Evolutionary conservation across 1,139 yeast genomes (phyloP).

Genomic region (Taiozyma sp.): DNA sequence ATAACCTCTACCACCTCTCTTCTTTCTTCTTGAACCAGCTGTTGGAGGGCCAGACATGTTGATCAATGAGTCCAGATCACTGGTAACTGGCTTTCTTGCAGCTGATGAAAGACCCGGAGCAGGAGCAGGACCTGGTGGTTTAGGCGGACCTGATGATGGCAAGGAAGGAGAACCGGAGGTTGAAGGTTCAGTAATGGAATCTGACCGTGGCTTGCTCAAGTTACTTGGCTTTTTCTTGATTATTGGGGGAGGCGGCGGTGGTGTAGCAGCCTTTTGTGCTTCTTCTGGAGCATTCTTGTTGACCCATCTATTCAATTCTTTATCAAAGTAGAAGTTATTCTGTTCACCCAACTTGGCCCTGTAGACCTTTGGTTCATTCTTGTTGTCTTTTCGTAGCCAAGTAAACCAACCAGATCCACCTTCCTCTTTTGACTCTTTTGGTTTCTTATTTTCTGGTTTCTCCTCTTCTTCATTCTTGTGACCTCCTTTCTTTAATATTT

Average conservation of each 20-base stretch:
- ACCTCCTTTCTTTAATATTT: slow-evolving; percentile 10
- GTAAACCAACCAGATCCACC: slow-evolving; percentile 36
- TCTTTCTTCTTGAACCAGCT: slow-evolving; percentile 36
- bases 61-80: slow-evolving; percentile 65
- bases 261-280: slow-evolving; percentile 49
- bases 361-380: slow-evolving; percentile 65
- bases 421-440: slow-evolving; percentile 22
- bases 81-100: slow-evolving; percentile 12
- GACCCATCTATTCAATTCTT: slow-evolving; percentile 82
- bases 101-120: slow-evolving; percentile 24
- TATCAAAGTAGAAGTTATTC: slow-evolving; percentile 73
- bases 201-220: slow-evolving; percentile 32
- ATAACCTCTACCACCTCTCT: slow-evolving; percentile 64
- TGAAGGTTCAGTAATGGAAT: slow-evolving; percentile 18
- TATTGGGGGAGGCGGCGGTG: slow-evolving; percentile 72
- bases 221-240: slow-evolving; percentile 34
- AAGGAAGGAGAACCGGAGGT: neutral
- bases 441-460: slow-evolving; percentile 16
- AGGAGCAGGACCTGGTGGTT: slow-evolving; percentile 20
- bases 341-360: slow-evolving; percentile 85
- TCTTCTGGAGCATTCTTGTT: slow-evolving; percentile 67
- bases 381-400: slow-evolving; percentile 36
- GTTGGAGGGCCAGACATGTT: slow-evolving; percentile 33
- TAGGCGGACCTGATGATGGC: slow-evolving; percentile 15
- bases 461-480: slow-evolving; percentile 10